A percentile compares a stretch with the other conserved stretches of the same genome.
These are phyloP conservation scores for Phaeosphaeriaceae sp. DNA, from an alignment of 2,329 filamentous ascomycete genomes.

Conservation along the genomic window DNA sequence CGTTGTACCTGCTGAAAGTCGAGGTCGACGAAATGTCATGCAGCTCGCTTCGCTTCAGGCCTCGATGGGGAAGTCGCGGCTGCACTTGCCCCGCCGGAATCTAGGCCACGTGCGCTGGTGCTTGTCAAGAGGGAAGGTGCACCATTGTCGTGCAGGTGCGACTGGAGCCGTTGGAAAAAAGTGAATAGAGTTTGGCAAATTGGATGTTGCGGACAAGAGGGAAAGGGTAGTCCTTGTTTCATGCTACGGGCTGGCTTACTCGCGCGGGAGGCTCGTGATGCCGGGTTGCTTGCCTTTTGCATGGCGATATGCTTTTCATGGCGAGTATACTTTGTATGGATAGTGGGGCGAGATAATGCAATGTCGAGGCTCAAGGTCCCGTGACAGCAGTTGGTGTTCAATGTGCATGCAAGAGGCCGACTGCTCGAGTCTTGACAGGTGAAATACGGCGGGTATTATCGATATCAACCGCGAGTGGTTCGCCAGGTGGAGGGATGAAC, in stretches of 20 bases:
- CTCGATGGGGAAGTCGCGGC: neutral
- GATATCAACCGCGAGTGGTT: neutral
- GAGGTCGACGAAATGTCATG: neutral
- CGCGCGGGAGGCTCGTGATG: neutral
- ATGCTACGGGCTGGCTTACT: neutral
- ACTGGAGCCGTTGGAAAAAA: neutral
- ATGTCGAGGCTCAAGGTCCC: neutral
- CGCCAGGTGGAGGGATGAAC: slow-evolving; percentile 1
- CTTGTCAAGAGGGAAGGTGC: neutral
- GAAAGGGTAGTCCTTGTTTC: neutral
- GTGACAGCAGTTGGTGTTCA: neutral
- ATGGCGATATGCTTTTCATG: neutral
- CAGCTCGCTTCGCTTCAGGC: neutral
- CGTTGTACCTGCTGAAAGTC: neutral
- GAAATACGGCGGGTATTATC: neutral
- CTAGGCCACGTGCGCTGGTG: neutral
- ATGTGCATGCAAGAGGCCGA: neutral
- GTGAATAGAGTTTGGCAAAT: neutral
- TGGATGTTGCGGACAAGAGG: neutral
- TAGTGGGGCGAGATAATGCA: neutral
- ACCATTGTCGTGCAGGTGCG: neutral
- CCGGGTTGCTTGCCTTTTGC: neutral
- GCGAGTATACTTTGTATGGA: neutral
- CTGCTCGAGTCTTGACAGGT: neutral
- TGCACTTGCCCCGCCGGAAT: neutral